These are phyloP conservation scores for Yamadazyma aaseri DNA, from an alignment of 1,139 yeast genomes.

Conservation along the genomic window DNA sequence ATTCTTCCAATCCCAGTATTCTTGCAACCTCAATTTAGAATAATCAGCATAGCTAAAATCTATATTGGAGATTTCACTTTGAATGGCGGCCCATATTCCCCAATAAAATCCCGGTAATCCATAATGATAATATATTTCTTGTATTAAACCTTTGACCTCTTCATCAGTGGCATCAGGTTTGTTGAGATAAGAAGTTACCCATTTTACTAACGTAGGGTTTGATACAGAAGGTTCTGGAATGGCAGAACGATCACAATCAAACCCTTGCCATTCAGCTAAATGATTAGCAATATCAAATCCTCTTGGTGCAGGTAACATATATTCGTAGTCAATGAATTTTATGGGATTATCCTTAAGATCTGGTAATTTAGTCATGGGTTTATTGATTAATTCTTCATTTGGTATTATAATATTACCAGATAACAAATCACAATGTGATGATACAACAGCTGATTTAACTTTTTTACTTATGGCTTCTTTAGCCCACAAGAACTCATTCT, in stretches of 20 bases:
- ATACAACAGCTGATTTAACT: constrained; percentile 51
- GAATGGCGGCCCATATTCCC: constrained; percentile 86
- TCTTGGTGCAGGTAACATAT: constrained; percentile 76
- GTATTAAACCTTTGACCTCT: constrained; percentile 37
- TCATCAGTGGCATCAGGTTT: constrained; percentile 24
- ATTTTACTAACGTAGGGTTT: constrained; percentile 49
- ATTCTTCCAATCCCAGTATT: constrained; percentile 70
- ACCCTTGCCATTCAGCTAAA: constrained; percentile 87
- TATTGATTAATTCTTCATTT: constrained; percentile 21
- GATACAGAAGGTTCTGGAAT: constrained; percentile 52
- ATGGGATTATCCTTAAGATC: constrained; percentile 43
- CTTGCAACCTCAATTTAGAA: constrained; percentile 58
- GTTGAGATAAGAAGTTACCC: constrained; percentile 54
- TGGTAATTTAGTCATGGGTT: constrained; percentile 22
- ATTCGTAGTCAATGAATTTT: constrained; percentile 77
- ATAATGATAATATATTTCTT: constrained; percentile 60
- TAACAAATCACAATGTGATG: constrained; percentile 70
- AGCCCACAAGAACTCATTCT: constrained; percentile 58
- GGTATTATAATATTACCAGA: constrained; percentile 74
- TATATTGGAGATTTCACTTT: constrained; percentile 65
- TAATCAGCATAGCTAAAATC: constrained; percentile 72
- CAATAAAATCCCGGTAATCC: constrained; percentile 84
- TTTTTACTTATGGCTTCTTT: constrained; percentile 24
- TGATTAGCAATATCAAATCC: constrained; percentile 87
- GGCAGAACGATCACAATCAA: constrained; percentile 60